Conservation (phyloP, 164 flowering plant species). For the Vitis labrusca region DNA sequence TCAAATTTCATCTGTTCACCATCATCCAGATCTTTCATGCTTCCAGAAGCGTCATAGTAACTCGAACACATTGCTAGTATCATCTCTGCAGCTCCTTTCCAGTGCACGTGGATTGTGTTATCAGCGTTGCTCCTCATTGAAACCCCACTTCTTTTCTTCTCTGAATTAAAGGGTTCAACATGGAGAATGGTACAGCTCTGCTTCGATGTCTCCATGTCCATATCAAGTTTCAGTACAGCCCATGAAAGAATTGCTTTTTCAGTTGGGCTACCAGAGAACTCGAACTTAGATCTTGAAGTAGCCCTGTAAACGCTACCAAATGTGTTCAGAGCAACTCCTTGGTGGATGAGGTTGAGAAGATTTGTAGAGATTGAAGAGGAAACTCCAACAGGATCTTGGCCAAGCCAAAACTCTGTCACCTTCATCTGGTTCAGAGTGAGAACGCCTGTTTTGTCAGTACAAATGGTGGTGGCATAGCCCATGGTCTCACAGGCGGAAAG, state of each 20-base stretch:
- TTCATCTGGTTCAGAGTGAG: constrained; percentile 60
- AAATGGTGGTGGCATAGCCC: constrained; percentile 31
- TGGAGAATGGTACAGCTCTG: constrained; percentile 22
- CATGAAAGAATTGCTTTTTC: constrained; percentile 64
- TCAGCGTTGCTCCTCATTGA: constrained; percentile 26
- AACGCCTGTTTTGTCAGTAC: constrained; percentile 49
- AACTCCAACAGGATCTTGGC: constrained; percentile 23
- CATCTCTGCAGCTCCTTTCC: constrained; percentile 81
- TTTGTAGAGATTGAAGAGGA: constrained; percentile 14
- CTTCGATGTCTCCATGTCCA: constrained; percentile 39
- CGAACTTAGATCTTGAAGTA: constrained; percentile 15
- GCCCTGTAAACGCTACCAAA: constrained; percentile 39
- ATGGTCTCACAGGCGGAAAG: constrained; percentile 37
- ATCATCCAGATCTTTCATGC: constrained; percentile 19
- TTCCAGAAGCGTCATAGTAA: constrained; percentile 38
- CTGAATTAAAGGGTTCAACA: constrained; percentile 63
- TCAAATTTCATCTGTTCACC: constrained; percentile 19
- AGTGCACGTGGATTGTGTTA: constrained; percentile 37
- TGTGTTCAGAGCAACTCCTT: constrained; percentile 59
- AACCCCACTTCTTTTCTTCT: constrained; percentile 58
- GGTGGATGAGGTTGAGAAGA: constrained; percentile 32
- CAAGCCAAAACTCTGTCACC: constrained; percentile 54
- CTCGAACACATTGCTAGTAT: constrained; percentile 50
- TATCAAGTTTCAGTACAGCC: constrained; percentile 41
- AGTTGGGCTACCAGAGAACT: constrained; percentile 64